These are phyloP conservation scores for Fraxinus quadrangulata DNA, from an alignment of 257 asterid species.

Conservation along the genomic window DNA sequence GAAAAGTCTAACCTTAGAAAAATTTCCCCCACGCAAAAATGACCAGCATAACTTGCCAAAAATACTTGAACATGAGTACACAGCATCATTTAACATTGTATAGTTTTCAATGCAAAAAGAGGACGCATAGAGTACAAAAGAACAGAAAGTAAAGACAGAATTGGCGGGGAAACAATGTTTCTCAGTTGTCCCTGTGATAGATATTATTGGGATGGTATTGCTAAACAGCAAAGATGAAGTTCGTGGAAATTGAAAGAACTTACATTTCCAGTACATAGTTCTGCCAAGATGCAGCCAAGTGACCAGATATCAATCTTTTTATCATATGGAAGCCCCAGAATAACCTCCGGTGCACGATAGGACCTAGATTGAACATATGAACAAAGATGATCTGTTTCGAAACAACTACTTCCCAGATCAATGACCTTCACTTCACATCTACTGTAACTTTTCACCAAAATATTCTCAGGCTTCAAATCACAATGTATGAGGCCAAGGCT, in stretches of 20 bases:
- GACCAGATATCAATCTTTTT: constrained; percentile 96
- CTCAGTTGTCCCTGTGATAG: background rate
- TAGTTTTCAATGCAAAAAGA: no score
- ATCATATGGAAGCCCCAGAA: constrained; percentile 92
- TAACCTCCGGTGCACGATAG: constrained; percentile 96
- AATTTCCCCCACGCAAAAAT: no score
- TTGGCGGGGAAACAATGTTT: background rate
- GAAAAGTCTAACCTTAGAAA: no score
- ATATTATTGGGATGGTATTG: background rate
- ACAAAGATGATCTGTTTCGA: constrained; percentile 95
- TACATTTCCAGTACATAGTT: constrained; percentile 97
- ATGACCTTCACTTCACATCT: constrained; percentile 98
- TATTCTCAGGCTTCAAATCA: constrained; percentile 96
- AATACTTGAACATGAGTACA: no score
- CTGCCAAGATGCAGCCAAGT: constrained; percentile 97
- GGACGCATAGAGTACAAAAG: no score
- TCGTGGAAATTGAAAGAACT: constrained; percentile 35
- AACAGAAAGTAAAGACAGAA: no score
- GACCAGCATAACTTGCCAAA: no score
- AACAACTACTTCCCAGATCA: constrained; percentile 98
- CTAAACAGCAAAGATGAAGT: background rate
- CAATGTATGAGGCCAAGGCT: constrained; percentile 97
- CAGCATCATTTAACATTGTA: no score
- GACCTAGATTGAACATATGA: constrained; percentile 97
- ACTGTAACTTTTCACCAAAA: constrained; percentile 98